Evolutionary conservation across 371 early-diverging fungal genomes (phyloP).

Genomic region (Haplosporangium sp.): DNA sequence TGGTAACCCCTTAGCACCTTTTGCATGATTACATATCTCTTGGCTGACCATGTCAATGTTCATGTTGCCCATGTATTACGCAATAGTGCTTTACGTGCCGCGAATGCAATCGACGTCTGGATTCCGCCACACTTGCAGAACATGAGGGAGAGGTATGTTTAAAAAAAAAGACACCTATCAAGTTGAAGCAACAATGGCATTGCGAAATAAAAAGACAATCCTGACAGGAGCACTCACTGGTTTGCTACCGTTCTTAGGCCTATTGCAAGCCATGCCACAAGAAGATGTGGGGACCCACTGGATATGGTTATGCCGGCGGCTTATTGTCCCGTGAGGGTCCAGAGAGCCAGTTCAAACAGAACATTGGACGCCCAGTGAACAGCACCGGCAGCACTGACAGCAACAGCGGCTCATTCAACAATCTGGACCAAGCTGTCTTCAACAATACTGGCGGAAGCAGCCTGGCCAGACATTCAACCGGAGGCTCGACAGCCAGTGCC

Average conservation of each 20-base stretch:
- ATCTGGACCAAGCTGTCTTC: slow-evolving; percentile 14
- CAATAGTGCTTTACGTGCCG: slow-evolving; percentile 46
- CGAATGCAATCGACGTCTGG: slow-evolving; percentile 48
- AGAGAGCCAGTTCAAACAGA: slow-evolving; percentile 48
- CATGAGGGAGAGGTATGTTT: slow-evolving; percentile 47
- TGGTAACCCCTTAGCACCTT: not conserved
- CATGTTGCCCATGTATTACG: not conserved
- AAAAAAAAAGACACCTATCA: not conserved
- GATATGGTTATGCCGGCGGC: slow-evolving; percentile 43
- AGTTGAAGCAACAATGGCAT: not conserved
- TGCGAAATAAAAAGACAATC: not conserved
- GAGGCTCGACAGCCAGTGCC: slow-evolving; percentile 35
- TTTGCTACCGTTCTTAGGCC: slow-evolving; percentile 21
- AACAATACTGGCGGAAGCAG: slow-evolving; percentile 33
- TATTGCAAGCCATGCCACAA: slow-evolving; percentile 50
- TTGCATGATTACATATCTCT: not conserved
- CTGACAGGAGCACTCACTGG: not conserved
- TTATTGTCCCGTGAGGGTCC: slow-evolving; percentile 43
- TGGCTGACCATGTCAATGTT: not conserved
- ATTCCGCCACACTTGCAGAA: slow-evolving; percentile 48
- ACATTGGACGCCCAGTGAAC: slow-evolving; percentile 38
- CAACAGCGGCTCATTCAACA: slow-evolving; percentile 6
- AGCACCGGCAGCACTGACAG: slow-evolving; percentile 16
- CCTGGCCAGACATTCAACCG: slow-evolving; percentile 21
- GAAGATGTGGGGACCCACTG: slow-evolving; percentile 53